Percentiles rank a stretch among this genome's conserved stretches.
Conservation (phyloP, 768 basidiomycete genomes). For the Mycena latifolia region DNA sequence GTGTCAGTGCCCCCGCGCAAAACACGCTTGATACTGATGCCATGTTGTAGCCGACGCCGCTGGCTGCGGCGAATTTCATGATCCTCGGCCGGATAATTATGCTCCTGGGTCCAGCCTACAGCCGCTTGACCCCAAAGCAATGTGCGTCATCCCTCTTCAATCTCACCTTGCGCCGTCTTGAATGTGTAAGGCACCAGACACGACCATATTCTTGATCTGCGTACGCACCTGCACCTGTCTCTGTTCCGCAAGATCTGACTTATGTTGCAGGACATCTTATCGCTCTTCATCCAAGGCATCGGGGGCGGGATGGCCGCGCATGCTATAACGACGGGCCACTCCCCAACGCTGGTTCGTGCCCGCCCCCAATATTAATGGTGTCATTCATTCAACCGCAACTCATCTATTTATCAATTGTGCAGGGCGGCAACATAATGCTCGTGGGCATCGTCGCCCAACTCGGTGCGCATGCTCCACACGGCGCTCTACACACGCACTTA, state of each 20-base stretch:
- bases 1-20: too few species aligned
- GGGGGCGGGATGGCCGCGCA: conserved; percentile 70
- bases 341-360: too few species aligned
- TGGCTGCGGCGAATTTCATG: conserved; percentile 56
- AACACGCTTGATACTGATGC: too few species aligned
- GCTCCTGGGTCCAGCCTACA: conserved; percentile 60
- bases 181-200: conserved; percentile 44
- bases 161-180: not conserved
- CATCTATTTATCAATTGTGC: too few species aligned
- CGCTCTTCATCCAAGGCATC: conserved; percentile 71
- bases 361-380: too few species aligned
- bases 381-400: too few species aligned
- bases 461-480: conserved; percentile 21
- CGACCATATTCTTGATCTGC: conserved; percentile 52
- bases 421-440: conserved; percentile 33
- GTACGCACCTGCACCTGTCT: conserved; percentile 38
- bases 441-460: conserved; percentile 31
- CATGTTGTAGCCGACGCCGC: conserved; percentile 32
- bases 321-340: conserved; percentile 28
- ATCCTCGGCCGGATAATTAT: conserved; percentile 62
- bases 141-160: conserved; percentile 44
- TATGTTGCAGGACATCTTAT: conserved; percentile 60
- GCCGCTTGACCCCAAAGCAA: conserved; percentile 56
- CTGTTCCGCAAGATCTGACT: not conserved
- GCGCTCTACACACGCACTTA: too few species aligned